Conservation (phyloP, 2,329 filamentous ascomycete species). For the Aureobasidium sp. region DNA sequence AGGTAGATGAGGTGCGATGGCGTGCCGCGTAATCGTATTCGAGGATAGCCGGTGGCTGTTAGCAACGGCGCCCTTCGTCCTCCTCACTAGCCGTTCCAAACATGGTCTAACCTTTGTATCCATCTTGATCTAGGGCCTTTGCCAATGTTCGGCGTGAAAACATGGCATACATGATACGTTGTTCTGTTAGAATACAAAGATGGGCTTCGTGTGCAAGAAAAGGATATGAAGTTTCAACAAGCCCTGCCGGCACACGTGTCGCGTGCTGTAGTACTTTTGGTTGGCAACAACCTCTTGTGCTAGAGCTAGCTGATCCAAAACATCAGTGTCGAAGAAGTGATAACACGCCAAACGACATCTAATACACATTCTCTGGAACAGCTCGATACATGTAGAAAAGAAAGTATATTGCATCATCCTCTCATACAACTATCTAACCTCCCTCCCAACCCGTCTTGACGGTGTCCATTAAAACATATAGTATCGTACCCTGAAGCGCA, state of each 20-base stretch:
- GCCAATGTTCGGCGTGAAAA: background rate
- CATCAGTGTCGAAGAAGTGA: no score
- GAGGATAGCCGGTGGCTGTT: background rate
- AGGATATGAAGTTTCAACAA: background rate
- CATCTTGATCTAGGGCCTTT: background rate
- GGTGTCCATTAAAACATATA: no score
- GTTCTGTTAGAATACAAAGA: background rate
- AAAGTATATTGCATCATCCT: no score
- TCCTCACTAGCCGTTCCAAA: background rate
- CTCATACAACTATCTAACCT: no score
- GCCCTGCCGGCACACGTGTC: background rate
- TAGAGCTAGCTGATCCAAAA: no score
- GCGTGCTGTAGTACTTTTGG: background rate
- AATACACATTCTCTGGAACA: no score
- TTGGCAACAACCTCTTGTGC: background rate
- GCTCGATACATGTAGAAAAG: no score
- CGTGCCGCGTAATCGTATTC: background rate
- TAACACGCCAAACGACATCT: no score
- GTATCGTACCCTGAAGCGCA: no score
- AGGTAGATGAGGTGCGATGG: slow-evolving; percentile 5
- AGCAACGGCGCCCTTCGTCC: background rate
- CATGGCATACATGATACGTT: background rate
- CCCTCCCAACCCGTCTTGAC: no score
- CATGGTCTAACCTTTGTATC: background rate
- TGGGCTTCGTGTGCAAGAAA: background rate